These are phyloP conservation scores for Colletotrichum theobromicola DNA, from an alignment of 2,329 filamentous ascomycete genomes.

Conservation along the genomic window DNA sequence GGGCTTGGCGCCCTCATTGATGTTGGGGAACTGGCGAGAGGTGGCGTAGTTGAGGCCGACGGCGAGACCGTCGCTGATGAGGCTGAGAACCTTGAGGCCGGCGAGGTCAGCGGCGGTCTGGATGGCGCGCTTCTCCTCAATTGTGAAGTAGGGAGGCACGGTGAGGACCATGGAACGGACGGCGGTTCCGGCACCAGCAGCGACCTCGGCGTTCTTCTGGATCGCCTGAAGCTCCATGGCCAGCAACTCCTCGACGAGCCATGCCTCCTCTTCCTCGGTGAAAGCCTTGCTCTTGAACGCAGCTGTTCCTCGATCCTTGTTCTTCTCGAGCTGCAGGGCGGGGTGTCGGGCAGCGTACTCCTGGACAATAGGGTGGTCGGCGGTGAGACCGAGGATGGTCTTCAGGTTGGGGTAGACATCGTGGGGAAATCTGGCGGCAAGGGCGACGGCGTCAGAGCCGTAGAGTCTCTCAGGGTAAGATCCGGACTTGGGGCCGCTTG, in stretches of 20 bases:
- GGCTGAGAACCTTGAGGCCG: conserved; percentile 81
- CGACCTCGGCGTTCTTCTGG: conserved; percentile 81
- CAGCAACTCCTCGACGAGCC: conserved; percentile 89
- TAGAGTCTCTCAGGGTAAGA: conserved; percentile 88
- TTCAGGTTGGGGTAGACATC: conserved; percentile 97
- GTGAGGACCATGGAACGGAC: conserved; percentile 89
- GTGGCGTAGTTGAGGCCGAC: conserved; percentile 97
- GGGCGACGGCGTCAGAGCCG: conserved; percentile 87
- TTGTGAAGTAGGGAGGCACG: conserved; percentile 87
- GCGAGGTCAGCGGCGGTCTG: conserved; percentile 86
- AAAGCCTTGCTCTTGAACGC: conserved; percentile 82
- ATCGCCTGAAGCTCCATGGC: conserved; percentile 97
- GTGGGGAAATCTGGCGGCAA: conserved; percentile 85
- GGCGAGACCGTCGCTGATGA: conserved; percentile 89
- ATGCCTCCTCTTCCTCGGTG: conserved; percentile 64
- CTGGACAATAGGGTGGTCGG: conserved; percentile 64
- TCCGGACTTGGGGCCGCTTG: conserved; percentile 64
- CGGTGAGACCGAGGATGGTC: conserved; percentile 78
- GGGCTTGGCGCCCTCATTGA: conserved; percentile 82
- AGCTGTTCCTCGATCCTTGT: conserved; percentile 69
- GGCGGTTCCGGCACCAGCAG: conserved; percentile 76
- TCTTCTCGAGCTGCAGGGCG: conserved; percentile 70
- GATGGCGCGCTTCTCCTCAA: conserved; percentile 87
- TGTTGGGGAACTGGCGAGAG: conserved; percentile 83
- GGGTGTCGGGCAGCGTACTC: conserved; percentile 81